Base-by-base conservation (phyloP, 768 basidiomycete genomes). In the Xanthoconium stramineum region DNA sequence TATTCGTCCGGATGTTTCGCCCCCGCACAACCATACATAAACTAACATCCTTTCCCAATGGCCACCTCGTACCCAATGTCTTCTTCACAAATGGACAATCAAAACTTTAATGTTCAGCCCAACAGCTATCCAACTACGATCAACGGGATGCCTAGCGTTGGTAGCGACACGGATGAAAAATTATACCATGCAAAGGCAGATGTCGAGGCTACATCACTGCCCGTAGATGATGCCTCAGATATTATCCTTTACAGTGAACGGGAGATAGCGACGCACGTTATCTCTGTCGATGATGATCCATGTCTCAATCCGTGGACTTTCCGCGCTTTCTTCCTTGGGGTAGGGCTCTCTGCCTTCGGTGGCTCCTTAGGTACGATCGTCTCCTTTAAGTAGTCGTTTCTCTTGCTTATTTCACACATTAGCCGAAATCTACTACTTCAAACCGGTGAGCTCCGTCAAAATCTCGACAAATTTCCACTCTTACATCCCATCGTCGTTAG, bases 361-460 rank as follows among this genome's bases (percentile, higher is more conserved):
- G 76, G 78, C 44, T 76, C 81, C 15, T 71, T 83, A 19, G 80
- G 80, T 77, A 61, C 13, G 65, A 61, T 10, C 33, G 19, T 35
- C 13, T 38, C 10, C 6, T 5, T 17, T 42, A 17, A n/a, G n/a
- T 38, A 24, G 33, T 52, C 19, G 2, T 29, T 32, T 58, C 20
- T 49, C 51, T 20, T 33, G 0, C 5, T 46, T 39, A 60, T 52
- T 5, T 52, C 24, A 28, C 24, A 24, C 20, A 35, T 17, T 52
- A 81, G 80, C 81, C 35, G 76, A 84, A 59, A 83, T 84, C 29
- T 83, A 82, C 64, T 84, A 83, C 63, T 84, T 83, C 68, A 83
- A 83, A 66, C 81, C 81, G 5, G 81, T 80, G 61, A 54, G 54
- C 12, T 12, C 17, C 9, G 14, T 35, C 38, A 17, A 36, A 2